Evolutionary conservation across 495 filamentous ascomycete species (phyloP).

Genomic region (Glonium stellatum): DNA sequence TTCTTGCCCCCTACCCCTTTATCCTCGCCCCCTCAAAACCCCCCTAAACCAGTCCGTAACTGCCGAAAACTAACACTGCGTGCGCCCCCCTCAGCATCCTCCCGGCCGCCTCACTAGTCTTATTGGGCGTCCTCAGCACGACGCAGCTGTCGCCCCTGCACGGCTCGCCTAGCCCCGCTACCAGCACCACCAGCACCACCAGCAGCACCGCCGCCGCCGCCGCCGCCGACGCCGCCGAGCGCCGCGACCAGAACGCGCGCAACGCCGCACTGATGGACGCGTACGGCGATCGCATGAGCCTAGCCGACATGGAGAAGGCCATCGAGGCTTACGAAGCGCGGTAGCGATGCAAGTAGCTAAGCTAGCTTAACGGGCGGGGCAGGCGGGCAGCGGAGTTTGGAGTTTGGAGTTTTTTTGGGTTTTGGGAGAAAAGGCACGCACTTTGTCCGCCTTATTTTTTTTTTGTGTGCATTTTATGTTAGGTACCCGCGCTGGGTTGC

Average conservation of each 20-base stretch:
- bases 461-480: no score
- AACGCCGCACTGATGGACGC: neutral
- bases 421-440: no score
- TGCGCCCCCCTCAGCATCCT: neutral
- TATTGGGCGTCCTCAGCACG: neutral
- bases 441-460: no score
- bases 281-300: conserved; percentile 1
- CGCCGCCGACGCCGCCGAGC: no score
- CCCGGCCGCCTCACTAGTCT: neutral
- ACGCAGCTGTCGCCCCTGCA: neutral
- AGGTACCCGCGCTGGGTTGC: no score
- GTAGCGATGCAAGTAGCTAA: neutral
- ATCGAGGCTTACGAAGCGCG: neutral
- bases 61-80: neutral
- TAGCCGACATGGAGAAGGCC: conserved; percentile 1
- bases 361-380: neutral
- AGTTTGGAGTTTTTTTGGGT: neutral
- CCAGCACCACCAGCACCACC: neutral
- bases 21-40: no score
- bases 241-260: neutral
- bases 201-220: neutral
- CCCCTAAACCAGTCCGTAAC: neutral
- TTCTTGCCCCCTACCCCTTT: no score
- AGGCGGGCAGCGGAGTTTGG: no score
- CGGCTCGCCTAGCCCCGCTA: neutral